Evolutionary conservation across 345 rosid species (phyloP).

Genomic region (Corchorus capsularis): DNA sequence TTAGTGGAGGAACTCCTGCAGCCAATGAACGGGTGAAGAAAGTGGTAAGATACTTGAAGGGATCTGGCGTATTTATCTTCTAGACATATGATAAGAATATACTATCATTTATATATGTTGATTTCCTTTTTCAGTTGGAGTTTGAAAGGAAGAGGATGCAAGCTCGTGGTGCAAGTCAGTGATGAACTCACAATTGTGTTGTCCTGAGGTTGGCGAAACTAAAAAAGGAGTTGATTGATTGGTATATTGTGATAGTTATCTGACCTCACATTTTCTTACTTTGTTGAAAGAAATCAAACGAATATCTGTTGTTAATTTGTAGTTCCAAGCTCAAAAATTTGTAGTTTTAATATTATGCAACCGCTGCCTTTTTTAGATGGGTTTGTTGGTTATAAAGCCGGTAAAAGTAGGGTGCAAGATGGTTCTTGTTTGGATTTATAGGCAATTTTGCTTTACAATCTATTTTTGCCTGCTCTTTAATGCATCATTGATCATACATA

Average conservation of each 20-base stretch:
- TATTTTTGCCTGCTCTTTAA: neutral
- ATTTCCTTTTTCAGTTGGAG: conserved; percentile 51
- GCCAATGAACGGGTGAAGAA: conserved; percentile 97
- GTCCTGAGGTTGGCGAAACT: conserved; percentile 11
- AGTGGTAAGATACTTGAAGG: conserved; percentile 65
- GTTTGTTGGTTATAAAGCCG: conserved; percentile 5
- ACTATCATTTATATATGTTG: neutral
- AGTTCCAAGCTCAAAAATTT: neutral
- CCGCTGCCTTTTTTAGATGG: neutral
- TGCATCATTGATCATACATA: neutral
- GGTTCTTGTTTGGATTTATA: neutral
- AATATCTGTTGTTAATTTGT: conserved; percentile 10
- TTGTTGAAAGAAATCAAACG: neutral
- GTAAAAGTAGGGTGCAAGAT: conserved; percentile 2
- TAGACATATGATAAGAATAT: neutral
- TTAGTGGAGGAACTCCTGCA: conserved; percentile 86
- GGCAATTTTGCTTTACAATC: conserved; percentile 11
- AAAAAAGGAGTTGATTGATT: conserved; percentile 5
- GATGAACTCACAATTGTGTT: conserved; percentile 20
- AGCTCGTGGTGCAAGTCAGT: conserved; percentile 45
- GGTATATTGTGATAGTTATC: conserved; percentile 22
- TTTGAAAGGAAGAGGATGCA: conserved; percentile 70
- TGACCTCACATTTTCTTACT: neutral
- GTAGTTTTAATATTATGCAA: conserved; percentile 7
- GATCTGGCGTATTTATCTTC: neutral